phyloP scores from a whole-genome alignment of 768 basidiomycete species.

The Serendipita sp. region DNA sequence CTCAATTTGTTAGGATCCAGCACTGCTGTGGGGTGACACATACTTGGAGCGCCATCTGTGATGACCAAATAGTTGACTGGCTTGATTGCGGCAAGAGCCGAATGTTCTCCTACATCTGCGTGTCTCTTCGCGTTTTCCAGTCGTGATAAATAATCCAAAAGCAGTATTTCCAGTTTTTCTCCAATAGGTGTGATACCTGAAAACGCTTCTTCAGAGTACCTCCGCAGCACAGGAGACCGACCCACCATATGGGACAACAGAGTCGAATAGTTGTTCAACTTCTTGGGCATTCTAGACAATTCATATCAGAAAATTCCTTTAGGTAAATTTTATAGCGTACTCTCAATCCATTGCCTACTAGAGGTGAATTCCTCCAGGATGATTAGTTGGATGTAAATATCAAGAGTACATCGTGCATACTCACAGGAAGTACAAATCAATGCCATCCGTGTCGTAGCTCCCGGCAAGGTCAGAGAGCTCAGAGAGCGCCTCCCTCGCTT shows the following conservation, averaged over 20 bases:
- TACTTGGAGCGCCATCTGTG: slow-evolving; percentile 39
- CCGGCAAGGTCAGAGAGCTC: slow-evolving; percentile 32
- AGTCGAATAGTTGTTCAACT: slow-evolving; percentile 28
- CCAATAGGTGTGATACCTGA: slow-evolving; percentile 18
- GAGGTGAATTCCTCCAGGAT: background rate
- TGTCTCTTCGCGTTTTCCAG: slow-evolving; percentile 20
- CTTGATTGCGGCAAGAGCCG: slow-evolving; percentile 25
- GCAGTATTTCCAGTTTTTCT: slow-evolving; percentile 23
- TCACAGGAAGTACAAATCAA: slow-evolving; percentile 44
- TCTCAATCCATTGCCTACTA: background rate
- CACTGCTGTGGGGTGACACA: slow-evolving; percentile 22
- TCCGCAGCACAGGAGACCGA: slow-evolving; percentile 14
- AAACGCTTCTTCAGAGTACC: background rate
- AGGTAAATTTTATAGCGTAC: background rate
- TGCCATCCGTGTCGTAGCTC: slow-evolving; percentile 38
- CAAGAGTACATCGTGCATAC: background rate
- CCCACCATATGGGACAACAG: slow-evolving; percentile 31
- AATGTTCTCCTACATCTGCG: slow-evolving; percentile 14
- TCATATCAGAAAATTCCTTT: background rate
- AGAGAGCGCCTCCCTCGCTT: slow-evolving; percentile 32
- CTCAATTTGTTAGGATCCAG: background rate
- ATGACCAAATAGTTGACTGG: slow-evolving; percentile 44
- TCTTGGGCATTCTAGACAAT: slow-evolving; percentile 20
- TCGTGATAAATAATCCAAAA: slow-evolving; percentile 24
- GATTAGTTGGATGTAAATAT: background rate